Base-by-base conservation (phyloP, 768 basidiomycete species). In the Rhodotorula toruloides region DNA sequence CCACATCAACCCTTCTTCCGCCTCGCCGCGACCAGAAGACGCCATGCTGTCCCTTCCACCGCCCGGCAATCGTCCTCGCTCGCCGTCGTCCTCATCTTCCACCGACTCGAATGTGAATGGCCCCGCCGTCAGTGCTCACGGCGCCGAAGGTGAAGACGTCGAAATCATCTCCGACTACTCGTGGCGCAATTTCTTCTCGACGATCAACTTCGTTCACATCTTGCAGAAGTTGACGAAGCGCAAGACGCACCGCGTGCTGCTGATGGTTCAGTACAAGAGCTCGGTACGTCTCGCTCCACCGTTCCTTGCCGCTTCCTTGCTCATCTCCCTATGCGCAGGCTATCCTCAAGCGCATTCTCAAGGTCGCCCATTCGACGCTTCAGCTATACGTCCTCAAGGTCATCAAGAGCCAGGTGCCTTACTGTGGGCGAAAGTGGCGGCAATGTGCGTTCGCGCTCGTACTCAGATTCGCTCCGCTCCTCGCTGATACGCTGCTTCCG, bases 351-450 rank as follows among this genome's bases (percentile, higher is more conserved):
- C 85, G 96, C 36, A 89, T 98, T 67, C 81, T 98, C 61, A 85
- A 89, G 78, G 92, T 99, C 17, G 86, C 89, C 73, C 96, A 99
- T 74, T 90, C 92, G 6, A 83, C 94, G 83, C 78, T 98, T 66
- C 94, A 97, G 76, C 82, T 98, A 32, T 91, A 96, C 78, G 85
- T 96, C 14, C 82, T 99, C 71, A 99, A 99, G 79, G 81, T 98
- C 64, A 93, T 98, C 81, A 99, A 99, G 81, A 93, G 91, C 71
- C 96, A 98, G 82, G 92, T 98, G 10, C 96, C 96, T 4, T 97
- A 91, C 77, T 94, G 91, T 75, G 96, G 94, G 27, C 83, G 94
- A 47, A 97, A 94, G 79, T 99, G 96, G 96, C 83, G 94, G 56
- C 92, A 96, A 81, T 88, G 93, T 96, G 78, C 73, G 84, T 77